Conservation (phyloP, 1,284 basidiomycete genomes). For the Pyrrhoderma lamaoense region DNA sequence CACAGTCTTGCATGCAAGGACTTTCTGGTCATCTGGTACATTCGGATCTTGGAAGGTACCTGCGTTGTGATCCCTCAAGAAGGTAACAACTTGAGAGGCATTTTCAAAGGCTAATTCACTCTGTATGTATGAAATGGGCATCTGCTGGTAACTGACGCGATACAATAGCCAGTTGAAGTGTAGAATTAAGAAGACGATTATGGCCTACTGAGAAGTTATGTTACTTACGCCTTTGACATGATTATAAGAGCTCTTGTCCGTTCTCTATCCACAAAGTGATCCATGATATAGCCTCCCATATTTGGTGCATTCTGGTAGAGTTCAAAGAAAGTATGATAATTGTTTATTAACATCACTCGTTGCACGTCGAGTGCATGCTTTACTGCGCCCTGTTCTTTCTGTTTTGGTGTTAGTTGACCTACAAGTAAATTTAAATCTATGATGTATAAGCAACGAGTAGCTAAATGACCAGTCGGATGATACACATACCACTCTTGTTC, state of each 20-base stretch:
- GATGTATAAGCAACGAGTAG: slow-evolving; percentile 16
- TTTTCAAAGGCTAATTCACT: slow-evolving; percentile 81
- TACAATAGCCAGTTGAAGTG: slow-evolving; percentile 9
- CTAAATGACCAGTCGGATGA: too few species aligned
- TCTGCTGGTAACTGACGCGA: slow-evolving; percentile 60
- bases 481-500: slow-evolving; percentile 86
- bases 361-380: slow-evolving; percentile 88
- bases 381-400: slow-evolving; percentile 77
- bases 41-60: slow-evolving; percentile 63
- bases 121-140: slow-evolving; percentile 74
- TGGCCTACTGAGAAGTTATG: neutral
- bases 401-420: slow-evolving; percentile 88
- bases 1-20: slow-evolving; percentile 60
- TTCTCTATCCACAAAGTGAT: slow-evolving; percentile 94
- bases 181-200: neutral
- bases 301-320: slow-evolving; percentile 84
- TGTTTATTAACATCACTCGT: slow-evolving; percentile 83
- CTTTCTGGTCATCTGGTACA: slow-evolving; percentile 49
- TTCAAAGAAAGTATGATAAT: slow-evolving; percentile 89
- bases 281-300: slow-evolving; percentile 99
- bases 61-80: slow-evolving; percentile 66
- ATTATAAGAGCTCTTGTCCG: slow-evolving; percentile 80
- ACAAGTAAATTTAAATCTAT: slow-evolving; percentile 92
- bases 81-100: slow-evolving; percentile 55
- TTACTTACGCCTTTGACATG: slow-evolving; percentile 85